phyloP scores from a whole-genome alignment of 495 filamentous ascomycete genomes.

The Amorphotheca resinae region DNA sequence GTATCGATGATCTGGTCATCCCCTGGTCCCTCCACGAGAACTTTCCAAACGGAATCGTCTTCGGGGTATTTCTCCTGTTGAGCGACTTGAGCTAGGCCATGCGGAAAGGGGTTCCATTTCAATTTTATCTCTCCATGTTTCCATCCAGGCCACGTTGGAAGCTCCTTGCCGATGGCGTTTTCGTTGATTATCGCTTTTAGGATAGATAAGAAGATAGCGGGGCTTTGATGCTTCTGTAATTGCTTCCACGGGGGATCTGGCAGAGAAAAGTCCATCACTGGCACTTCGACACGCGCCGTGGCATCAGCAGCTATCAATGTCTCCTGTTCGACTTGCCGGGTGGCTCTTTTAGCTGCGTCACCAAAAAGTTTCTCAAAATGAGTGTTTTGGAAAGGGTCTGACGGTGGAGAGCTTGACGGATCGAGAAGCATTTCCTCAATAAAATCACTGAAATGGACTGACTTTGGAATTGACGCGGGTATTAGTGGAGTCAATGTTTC shows the following conservation, averaged over 20 bases:
- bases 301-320: slow-evolving; percentile 46
- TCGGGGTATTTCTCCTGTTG: slow-evolving; percentile 22
- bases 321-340: slow-evolving; percentile 44
- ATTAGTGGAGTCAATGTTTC: slow-evolving; percentile 27
- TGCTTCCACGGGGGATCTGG: slow-evolving; percentile 42
- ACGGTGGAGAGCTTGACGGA: slow-evolving; percentile 19
- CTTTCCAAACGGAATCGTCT: slow-evolving; percentile 17
- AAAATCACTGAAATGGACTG: slow-evolving; percentile 27
- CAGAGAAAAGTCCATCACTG: slow-evolving; percentile 47
- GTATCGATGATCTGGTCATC: slow-evolving; percentile 25
- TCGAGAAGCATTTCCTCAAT: slow-evolving; percentile 9
- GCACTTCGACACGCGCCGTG: slow-evolving; percentile 41
- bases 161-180: not conserved
- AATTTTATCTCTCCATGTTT: slow-evolving; percentile 31
- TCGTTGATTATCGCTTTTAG: slow-evolving; percentile 10
- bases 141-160: slow-evolving; percentile 27
- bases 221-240: not conserved
- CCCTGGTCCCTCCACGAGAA: slow-evolving; percentile 17
- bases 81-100: slow-evolving; percentile 23
- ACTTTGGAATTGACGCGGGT: slow-evolving; percentile 23
- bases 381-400: slow-evolving; percentile 28
- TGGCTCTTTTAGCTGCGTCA: slow-evolving; percentile 18
- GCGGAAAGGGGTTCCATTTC: slow-evolving; percentile 34
- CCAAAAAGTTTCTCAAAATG: slow-evolving; percentile 34
- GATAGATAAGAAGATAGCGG: not conserved